Conservation (phyloP, 75 land plant genomes). For the Azolla pinnata region DNA sequence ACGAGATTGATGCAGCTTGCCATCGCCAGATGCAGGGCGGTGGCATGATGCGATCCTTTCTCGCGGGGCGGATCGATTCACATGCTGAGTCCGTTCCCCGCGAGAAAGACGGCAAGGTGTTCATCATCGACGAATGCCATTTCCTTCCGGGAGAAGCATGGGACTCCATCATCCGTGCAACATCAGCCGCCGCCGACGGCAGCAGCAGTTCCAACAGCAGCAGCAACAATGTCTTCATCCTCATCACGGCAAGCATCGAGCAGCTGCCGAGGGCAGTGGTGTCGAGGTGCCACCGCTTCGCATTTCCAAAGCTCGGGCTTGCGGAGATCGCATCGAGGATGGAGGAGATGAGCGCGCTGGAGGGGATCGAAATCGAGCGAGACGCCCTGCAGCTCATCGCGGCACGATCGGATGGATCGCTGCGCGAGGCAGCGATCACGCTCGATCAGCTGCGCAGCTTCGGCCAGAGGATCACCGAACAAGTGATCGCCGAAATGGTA, state of each 20-base stretch:
- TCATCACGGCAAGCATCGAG: conserved; percentile 59
- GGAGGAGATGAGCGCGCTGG: conserved; percentile 50
- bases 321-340: conserved; percentile 61
- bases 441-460: conserved; percentile 87
- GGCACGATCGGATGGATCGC: conserved; percentile 76
- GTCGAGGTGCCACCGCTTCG: conserved; percentile 84
- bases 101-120: conserved; percentile 21
- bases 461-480: conserved; percentile 59
- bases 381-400: conserved; percentile 80
- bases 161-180: conserved; percentile 20
- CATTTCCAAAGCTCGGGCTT: conserved; percentile 72
- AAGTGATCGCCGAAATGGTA: conserved; percentile 79
- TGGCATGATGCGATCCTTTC: too few relatives aligned
- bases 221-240: conserved; percentile 60
- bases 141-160: conserved; percentile 25
- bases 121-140: conserved; percentile 41
- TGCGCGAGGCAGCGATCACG: conserved; percentile 89
- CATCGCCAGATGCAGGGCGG: too few relatives aligned
- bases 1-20: background rate
- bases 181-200: conserved; percentile 26
- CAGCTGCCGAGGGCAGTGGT: conserved; percentile 64
- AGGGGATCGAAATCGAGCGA: conserved; percentile 58
- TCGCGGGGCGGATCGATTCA: background rate
- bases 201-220: too few relatives aligned
- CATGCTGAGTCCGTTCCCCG: background rate